Conservation (phyloP, 2,329 filamentous ascomycete species). For the Tolypocladium capitatum region DNA sequence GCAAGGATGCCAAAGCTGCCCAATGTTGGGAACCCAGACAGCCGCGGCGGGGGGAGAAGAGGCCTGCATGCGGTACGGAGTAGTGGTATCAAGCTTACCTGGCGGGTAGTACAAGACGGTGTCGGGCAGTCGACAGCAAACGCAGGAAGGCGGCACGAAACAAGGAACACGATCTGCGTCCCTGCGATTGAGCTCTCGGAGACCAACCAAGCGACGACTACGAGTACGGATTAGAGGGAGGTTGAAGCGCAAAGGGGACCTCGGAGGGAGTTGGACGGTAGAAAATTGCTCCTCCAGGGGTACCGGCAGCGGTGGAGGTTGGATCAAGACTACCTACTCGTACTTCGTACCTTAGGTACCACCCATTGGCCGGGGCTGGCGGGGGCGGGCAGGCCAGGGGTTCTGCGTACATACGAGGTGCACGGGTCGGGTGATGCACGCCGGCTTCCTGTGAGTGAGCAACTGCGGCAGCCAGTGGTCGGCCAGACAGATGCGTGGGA, state of each 20-base stretch:
- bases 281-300: constrained; percentile 5
- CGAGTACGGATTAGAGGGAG: too few species aligned
- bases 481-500: too few species aligned
- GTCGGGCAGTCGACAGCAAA: neutral
- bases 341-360: too few species aligned
- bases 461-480: neutral
- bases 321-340: too few species aligned
- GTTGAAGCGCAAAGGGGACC: neutral
- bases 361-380: neutral
- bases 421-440: neutral
- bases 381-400: neutral
- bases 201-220: neutral
- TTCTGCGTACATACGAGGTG: too few species aligned
- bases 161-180: neutral
- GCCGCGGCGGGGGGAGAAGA: neutral
- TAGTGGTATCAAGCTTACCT: neutral
- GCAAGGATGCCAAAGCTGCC: neutral
- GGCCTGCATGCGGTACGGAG: neutral
- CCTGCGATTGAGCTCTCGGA: neutral
- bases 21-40: neutral
- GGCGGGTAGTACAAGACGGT: neutral
- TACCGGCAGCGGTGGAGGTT: constrained; percentile 1
- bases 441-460: neutral
- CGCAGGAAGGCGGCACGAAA: neutral
- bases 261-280: neutral